A percentile compares a stretch with the other conserved stretches of the same genome.
Conservation (phyloP, 2,329 filamentous ascomycete genomes). For the Lasiodiplodia hormozganensis region DNA sequence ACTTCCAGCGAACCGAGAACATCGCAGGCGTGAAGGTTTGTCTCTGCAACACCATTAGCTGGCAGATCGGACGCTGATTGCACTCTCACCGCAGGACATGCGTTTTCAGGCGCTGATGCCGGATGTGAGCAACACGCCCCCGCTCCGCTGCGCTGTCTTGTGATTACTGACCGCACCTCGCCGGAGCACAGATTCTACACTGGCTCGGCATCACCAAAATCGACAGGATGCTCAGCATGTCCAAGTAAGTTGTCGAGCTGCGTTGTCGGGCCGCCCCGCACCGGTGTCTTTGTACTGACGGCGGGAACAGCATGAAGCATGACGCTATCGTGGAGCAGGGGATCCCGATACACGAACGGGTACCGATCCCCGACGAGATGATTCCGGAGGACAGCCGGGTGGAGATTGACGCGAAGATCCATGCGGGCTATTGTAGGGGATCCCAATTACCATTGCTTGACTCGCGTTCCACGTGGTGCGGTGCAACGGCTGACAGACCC, state of each 20-base stretch:
- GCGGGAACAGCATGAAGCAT: constrained; percentile 76
- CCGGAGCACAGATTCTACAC: constrained; percentile 71
- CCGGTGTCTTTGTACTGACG: constrained; percentile 18
- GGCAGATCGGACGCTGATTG: constrained; percentile 31
- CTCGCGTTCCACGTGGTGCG: constrained; percentile 27
- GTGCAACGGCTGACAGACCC: constrained; percentile 31
- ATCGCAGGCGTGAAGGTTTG: constrained; percentile 84
- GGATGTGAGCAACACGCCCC: constrained; percentile 56
- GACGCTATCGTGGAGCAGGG: constrained; percentile 86
- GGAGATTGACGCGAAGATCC: constrained; percentile 99
- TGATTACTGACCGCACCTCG: constrained; percentile 15
- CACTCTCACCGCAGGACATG: constrained; percentile 65
- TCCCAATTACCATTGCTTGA: constrained; percentile 25
- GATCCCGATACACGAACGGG: constrained; percentile 85
- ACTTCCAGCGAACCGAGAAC: constrained; percentile 97
- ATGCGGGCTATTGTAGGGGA: constrained; percentile 76
- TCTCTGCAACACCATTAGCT: constrained; percentile 8
- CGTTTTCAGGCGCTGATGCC: constrained; percentile 98
- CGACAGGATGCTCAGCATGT: constrained; percentile 98
- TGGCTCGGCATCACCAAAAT: constrained; percentile 99
- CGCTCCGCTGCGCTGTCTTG: constrained; percentile 7
- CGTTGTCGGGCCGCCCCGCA: constrained; percentile 1
- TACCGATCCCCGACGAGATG: constrained; percentile 91
- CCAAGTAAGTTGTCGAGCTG: constrained; percentile 69
- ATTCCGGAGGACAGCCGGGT: constrained; percentile 94